A percentile compares a stretch with the other conserved stretches of the same genome.
Evolutionary conservation across 345 rosid species (phyloP).

Genomic region (Geranium rotundifolium): DNA sequence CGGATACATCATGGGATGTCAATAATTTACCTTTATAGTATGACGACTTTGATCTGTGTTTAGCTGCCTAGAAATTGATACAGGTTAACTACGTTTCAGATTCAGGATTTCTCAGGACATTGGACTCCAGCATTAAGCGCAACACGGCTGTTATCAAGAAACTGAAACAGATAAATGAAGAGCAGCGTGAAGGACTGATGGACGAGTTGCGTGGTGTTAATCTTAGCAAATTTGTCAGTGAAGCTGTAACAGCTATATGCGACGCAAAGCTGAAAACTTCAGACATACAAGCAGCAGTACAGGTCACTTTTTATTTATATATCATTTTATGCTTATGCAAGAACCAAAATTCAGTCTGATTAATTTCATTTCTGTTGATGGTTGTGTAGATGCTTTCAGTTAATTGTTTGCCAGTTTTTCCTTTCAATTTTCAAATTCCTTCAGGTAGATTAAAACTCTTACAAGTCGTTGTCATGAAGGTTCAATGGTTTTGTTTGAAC

Average conservation of each 20-base stretch:
- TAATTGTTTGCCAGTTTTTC: too few species aligned
- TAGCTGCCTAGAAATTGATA: conserved; percentile 16
- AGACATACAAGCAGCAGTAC: conserved; percentile 91
- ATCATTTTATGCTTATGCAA: neutral
- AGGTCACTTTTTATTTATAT: conserved; percentile 31
- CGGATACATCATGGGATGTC: neutral
- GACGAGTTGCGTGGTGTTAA: conserved; percentile 78
- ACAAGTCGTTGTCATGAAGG: too few species aligned
- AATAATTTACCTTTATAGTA: neutral
- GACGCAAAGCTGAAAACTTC: conserved; percentile 90
- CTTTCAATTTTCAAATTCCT: too few species aligned
- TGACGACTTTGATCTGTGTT: conserved; percentile 9
- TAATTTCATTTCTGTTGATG: neutral
- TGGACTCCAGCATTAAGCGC: conserved; percentile 91
- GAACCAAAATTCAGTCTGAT: neutral
- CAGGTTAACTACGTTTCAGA: conserved; percentile 37
- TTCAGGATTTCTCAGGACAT: conserved; percentile 67
- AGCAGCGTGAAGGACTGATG: conserved; percentile 77
- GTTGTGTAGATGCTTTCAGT: neutral
- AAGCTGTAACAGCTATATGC: conserved; percentile 88
- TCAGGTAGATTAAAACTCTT: too few species aligned
- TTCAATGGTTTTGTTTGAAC: too few species aligned
- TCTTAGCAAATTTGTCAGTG: conserved; percentile 90
- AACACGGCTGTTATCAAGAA: conserved; percentile 93
- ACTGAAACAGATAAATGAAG: conserved; percentile 87